Percentiles rank a stretch among this genome's conserved stretches.
phyloP scores from a whole-genome alignment of 257 asterid genomes.

The Haberlea rhodopensis region DNA sequence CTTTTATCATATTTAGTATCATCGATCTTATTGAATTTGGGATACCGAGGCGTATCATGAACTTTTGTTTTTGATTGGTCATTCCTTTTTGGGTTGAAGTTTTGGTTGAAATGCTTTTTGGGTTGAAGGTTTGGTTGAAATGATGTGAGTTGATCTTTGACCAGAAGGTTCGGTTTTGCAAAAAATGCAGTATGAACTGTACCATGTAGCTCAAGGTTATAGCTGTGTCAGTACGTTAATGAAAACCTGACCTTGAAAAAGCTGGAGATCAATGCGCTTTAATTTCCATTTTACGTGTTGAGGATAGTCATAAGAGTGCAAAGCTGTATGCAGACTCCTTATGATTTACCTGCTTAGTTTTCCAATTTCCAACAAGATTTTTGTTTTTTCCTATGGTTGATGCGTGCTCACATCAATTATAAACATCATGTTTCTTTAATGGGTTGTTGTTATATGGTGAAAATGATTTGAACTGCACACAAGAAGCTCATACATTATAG shows the following conservation, averaged over 20 bases:
- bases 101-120: constrained; percentile 3
- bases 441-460: not conserved
- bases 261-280: constrained; percentile 13
- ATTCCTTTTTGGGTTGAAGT: no score
- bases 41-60: constrained; percentile 19
- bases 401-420: not conserved
- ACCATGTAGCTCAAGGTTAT: no score
- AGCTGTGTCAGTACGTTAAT: no score
- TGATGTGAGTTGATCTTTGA: not conserved
- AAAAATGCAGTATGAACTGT: no score
- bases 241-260: not conserved
- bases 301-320: not conserved
- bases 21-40: constrained; percentile 17
- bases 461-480: not conserved
- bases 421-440: not conserved
- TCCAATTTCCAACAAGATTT: not conserved
- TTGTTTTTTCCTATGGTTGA: not conserved
- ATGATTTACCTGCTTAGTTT: not conserved
- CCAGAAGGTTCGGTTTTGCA: not conserved
- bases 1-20: constrained; percentile 4
- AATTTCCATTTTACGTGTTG: not conserved
- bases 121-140: constrained; percentile 14
- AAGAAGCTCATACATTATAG: not conserved
- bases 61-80: constrained; percentile 4
- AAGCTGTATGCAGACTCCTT: not conserved